These are phyloP conservation scores for Solanum paucissectum DNA, from an alignment of 257 asterid species.

Conservation along the genomic window DNA sequence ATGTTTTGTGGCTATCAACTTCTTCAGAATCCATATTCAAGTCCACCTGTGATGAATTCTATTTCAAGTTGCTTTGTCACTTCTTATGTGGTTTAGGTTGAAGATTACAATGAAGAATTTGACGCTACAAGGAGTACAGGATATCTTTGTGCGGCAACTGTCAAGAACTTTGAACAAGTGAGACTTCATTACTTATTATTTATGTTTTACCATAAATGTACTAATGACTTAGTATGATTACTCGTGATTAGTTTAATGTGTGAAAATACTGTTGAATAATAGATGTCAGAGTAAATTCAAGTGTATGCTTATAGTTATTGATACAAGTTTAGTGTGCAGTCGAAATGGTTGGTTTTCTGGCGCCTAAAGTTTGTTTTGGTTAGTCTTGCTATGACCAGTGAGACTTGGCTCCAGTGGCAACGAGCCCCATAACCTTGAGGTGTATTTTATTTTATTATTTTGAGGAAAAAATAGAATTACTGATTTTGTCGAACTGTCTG, in stretches of 20 bases:
- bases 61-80: neutral
- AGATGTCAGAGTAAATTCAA: neutral
- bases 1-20: neutral
- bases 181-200: neutral
- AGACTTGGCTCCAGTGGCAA: neutral
- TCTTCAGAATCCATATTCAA: neutral
- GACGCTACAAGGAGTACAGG: constrained; percentile 98
- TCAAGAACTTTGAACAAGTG: constrained; percentile 69
- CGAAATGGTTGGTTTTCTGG: neutral
- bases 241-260: neutral
- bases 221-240: neutral
- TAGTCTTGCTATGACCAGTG: neutral
- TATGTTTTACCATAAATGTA: neutral
- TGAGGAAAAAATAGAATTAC: neutral
- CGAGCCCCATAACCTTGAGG: neutral
- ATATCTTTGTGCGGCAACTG: constrained; percentile 83
- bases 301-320: neutral
- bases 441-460: neutral
- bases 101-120: constrained; percentile 55
- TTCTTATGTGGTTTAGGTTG: constrained; percentile 39
- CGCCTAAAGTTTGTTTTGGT: neutral
- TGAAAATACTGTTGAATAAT: neutral
- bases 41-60: neutral
- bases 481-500: neutral
- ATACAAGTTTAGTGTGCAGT: neutral